Conservation (phyloP, 202 grass and related monocot genomes). For the Carex arenaria region DNA sequence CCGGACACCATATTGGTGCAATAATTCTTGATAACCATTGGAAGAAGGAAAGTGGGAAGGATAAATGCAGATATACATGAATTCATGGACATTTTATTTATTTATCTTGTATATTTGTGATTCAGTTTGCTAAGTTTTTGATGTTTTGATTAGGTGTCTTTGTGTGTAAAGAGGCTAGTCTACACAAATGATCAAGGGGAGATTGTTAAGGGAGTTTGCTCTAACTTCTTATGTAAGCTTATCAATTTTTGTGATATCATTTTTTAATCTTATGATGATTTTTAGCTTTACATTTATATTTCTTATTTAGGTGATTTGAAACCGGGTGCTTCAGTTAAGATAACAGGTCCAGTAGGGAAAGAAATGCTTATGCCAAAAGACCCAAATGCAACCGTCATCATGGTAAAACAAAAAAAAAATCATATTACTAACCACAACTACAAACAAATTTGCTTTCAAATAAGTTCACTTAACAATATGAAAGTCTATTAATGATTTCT, state of each 20-base stretch:
- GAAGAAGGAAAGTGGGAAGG: neutral
- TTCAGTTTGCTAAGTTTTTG: neutral
- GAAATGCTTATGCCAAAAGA: slow-evolving; percentile 99
- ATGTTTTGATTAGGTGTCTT: slow-evolving; percentile 48
- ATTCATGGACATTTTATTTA: neutral
- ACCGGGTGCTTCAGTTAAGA: slow-evolving; percentile 64
- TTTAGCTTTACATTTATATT: neutral
- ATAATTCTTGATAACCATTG: neutral
- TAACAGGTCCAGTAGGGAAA: slow-evolving; percentile 92
- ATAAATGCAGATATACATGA: neutral
- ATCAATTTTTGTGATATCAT: neutral
- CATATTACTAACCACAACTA: neutral
- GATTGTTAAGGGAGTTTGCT: slow-evolving; percentile 96
- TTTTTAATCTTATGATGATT: neutral
- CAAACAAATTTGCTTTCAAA: neutral
- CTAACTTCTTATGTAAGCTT: slow-evolving; percentile 76
- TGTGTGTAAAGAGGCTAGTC: slow-evolving; percentile 91
- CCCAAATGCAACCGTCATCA: slow-evolving; percentile 79
- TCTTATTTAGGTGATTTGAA: slow-evolving; percentile 65
- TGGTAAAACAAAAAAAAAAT: slow-evolving; percentile 32
- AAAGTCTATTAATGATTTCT: neutral
- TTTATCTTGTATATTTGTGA: neutral
- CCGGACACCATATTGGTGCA: neutral
- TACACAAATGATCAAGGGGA: slow-evolving; percentile 94
- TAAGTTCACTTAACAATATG: slow-evolving; percentile 7